phyloP scores from a whole-genome alignment of 176 grass and related monocot genomes.

The Coix lacrymajobi region DNA sequence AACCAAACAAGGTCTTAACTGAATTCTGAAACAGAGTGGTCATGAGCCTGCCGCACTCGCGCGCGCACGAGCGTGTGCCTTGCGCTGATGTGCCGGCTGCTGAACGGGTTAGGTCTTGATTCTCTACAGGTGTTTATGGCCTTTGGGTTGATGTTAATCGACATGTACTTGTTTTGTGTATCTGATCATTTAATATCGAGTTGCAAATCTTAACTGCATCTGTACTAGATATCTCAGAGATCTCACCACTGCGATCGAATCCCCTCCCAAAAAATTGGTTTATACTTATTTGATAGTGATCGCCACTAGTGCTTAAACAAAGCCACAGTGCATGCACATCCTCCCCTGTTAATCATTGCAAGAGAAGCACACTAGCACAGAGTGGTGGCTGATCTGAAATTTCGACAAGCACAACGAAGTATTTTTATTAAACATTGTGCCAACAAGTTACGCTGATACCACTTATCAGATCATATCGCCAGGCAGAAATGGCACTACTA shows the following conservation, averaged over 20 bases:
- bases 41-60: neutral
- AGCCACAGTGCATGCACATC: neutral
- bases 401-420: too few relatives aligned
- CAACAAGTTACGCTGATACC: neutral
- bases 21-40: neutral
- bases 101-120: neutral
- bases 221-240: neutral
- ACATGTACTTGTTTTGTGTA: neutral
- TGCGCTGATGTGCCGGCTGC: neutral
- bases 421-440: neutral
- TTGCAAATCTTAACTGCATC: neutral
- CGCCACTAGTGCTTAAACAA: neutral
- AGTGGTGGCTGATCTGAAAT: too few relatives aligned
- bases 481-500: constrained; percentile 4
- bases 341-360: neutral
- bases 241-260: neutral
- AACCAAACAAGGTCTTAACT: neutral
- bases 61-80: too few relatives aligned
- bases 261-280: neutral
- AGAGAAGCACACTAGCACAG: neutral
- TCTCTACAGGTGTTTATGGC: neutral
- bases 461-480: constrained; percentile 1
- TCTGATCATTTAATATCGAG: neutral
- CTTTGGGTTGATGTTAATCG: neutral
- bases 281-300: neutral